A percentile compares a stretch with the other conserved stretches of the same genome.
phyloP scores from a whole-genome alignment of 2,329 filamentous ascomycete genomes.

The Arachnomyces sp. region DNA sequence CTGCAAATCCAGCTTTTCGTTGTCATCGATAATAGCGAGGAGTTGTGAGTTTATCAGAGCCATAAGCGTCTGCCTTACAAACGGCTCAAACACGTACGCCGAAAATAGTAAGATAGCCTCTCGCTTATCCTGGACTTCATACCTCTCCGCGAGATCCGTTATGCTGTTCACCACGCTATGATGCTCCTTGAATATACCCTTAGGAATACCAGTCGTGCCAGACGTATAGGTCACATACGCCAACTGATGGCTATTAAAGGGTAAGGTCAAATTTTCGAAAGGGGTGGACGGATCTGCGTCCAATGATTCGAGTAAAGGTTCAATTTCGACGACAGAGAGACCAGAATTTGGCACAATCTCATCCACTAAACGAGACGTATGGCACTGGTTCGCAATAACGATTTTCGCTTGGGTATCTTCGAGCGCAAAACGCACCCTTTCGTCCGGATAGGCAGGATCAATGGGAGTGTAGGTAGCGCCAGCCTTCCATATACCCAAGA shows the following conservation, averaged over 20 bases:
- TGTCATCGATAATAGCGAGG: conserved; percentile 1
- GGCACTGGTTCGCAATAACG: conserved; percentile 8
- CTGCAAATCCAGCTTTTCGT: background rate
- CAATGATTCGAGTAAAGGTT: background rate
- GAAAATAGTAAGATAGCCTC: conserved; percentile 4
- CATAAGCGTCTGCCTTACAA: conserved; percentile 1
- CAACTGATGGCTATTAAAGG: background rate
- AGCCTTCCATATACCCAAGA: conserved; percentile 11
- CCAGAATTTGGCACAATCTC: background rate
- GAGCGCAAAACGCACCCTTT: conserved; percentile 4
- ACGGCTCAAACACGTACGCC: conserved; percentile 1
- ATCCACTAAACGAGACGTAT: background rate
- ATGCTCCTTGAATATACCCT: too few relatives aligned
- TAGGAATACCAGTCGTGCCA: too few relatives aligned
- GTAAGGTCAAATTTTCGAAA: background rate
- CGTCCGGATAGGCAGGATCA: conserved; percentile 10
- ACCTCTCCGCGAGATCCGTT: conserved; percentile 6
- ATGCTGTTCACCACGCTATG: conserved; percentile 1
- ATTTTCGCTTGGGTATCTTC: conserved; percentile 2
- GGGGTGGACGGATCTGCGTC: background rate
- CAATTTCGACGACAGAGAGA: background rate
- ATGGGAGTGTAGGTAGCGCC: conserved; percentile 10
- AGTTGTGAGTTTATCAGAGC: background rate
- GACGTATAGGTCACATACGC: too few relatives aligned
- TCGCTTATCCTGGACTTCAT: conserved; percentile 4